phyloP scores from a whole-genome alignment of 176 grass and related monocot genomes.

The Thalia dealbata region DNA sequence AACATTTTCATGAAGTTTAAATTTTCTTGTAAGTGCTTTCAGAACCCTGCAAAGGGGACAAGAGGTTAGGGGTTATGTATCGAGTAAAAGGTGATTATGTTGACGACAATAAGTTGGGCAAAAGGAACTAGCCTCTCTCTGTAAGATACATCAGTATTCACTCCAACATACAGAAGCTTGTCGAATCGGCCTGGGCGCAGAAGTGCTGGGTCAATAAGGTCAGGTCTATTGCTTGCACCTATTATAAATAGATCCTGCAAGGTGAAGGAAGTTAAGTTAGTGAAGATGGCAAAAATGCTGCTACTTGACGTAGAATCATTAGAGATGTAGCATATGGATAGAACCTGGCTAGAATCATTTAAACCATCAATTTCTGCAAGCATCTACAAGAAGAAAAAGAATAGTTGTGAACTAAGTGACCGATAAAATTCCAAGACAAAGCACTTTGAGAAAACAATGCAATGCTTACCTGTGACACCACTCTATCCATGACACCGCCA shows the following conservation, averaged over 20 bases:
- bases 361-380: conserved; percentile 91
- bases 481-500: conserved; percentile 94
- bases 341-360: conserved; percentile 86
- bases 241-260: conserved; percentile 86
- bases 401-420: conserved; percentile 10
- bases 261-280: conserved; percentile 6
- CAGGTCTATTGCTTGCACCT: conserved; percentile 92
- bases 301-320: background rate
- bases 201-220: conserved; percentile 89
- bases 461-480: conserved; percentile 75
- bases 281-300: background rate
- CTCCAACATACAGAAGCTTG: conserved; percentile 93
- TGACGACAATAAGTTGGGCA: background rate
- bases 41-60: conserved; percentile 43
- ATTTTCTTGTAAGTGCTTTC: conserved; percentile 85
- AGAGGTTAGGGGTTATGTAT: background rate
- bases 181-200: conserved; percentile 88
- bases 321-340: conserved; percentile 10
- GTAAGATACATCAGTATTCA: conserved; percentile 69
- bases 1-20: conserved; percentile 73
- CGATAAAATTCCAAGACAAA: background rate
- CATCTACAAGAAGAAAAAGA: conserved; percentile 42
- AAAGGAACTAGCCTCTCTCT: conserved; percentile 49
- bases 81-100: background rate
- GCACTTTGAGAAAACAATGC: background rate